These are phyloP conservation scores for Verticillium nonalfalfae DNA, from an alignment of 2,329 filamentous ascomycete genomes.

Conservation along the genomic window DNA sequence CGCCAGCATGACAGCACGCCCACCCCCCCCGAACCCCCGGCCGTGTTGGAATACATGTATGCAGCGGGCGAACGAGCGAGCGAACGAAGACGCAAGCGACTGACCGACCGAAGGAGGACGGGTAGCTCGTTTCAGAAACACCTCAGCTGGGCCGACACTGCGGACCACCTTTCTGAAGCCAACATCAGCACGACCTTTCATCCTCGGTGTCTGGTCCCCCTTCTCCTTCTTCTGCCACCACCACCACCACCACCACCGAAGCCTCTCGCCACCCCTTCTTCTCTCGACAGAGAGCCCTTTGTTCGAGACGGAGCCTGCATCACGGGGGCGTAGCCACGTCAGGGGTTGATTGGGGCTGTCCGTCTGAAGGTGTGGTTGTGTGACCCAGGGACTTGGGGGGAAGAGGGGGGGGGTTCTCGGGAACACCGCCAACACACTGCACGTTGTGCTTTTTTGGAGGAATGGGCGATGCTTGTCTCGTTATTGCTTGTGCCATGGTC, in stretches of 20 bases:
- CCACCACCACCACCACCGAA: too few species aligned
- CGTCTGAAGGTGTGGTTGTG: background rate
- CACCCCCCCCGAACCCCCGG: too few species aligned
- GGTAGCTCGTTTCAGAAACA: conserved; percentile 1
- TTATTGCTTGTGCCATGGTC: background rate
- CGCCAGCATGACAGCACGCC: background rate
- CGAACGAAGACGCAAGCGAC: background rate
- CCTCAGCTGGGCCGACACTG: background rate
- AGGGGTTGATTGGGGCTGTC: background rate
- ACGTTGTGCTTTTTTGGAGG: background rate
- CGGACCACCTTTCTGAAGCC: background rate
- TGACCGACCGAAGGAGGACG: background rate
- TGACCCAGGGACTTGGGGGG: background rate
- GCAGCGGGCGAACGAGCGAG: background rate
- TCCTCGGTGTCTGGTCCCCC: background rate
- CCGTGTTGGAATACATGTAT: background rate
- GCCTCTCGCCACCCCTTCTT: too few species aligned
- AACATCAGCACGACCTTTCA: too few species aligned
- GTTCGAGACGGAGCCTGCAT: background rate
- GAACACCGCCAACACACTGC: background rate
- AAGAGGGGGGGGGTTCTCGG: background rate
- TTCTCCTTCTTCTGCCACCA: background rate
- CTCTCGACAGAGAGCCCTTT: background rate
- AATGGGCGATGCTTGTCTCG: background rate
- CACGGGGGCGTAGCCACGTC: background rate